A percentile compares a stretch with the other conserved stretches of the same genome.
Evolutionary conservation across 306 rosid species (phyloP).

Genomic region (Rosa rugosa): DNA sequence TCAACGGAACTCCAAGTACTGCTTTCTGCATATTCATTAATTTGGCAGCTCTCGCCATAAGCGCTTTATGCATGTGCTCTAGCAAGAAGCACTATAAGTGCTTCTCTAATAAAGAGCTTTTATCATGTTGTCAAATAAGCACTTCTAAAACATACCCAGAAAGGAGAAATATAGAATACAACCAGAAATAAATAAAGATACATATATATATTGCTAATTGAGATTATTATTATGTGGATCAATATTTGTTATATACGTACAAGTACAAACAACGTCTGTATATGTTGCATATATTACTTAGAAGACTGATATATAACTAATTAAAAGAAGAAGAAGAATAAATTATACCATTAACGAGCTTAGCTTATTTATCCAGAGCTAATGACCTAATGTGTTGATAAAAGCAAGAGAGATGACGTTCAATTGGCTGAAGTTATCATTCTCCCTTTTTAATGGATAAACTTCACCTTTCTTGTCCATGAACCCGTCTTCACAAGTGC

Average conservation of each 20-base stretch:
- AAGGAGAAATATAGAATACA: not conserved
- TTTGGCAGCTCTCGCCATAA: too few relatives aligned
- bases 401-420: conserved; percentile 54
- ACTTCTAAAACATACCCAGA: not conserved
- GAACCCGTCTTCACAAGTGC: conserved; percentile 68
- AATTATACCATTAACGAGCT: not conserved
- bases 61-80: not conserved
- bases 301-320: not conserved
- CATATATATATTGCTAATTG: not conserved
- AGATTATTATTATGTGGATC: not conserved
- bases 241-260: not conserved
- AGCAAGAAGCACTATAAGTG: not conserved
- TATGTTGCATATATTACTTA: not conserved
- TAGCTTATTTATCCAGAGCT: not conserved
- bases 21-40: not conserved
- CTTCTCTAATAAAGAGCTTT: not conserved
- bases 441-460: conserved; percentile 52
- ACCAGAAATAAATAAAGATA: not conserved
- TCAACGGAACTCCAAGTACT: not conserved
- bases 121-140: not conserved
- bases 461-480: conserved; percentile 41
- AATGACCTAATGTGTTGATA: conserved; percentile 23
- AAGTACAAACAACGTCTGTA: not conserved
- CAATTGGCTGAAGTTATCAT: conserved; percentile 36
- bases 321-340: not conserved